Conservation (phyloP, 2,329 filamentous ascomycete species). For the Colletotrichum chrysophilum region DNA sequence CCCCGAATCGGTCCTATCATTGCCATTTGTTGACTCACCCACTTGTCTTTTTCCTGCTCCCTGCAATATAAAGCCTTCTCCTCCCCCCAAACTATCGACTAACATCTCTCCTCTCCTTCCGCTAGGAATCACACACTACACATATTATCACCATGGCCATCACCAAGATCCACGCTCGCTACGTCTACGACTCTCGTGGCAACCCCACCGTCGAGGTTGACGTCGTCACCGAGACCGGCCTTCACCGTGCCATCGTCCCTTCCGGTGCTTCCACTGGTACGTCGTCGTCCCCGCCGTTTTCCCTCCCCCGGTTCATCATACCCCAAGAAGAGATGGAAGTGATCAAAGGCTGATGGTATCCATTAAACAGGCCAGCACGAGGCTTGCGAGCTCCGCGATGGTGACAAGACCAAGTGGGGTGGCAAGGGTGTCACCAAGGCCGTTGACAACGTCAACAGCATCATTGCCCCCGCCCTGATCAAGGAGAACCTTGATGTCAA, state of each 20-base stretch:
- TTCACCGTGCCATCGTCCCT: constrained; percentile 93
- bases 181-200: constrained; percentile 97
- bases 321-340: constrained; percentile 19
- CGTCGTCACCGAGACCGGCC: constrained; percentile 88
- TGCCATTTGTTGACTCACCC: constrained; percentile 21
- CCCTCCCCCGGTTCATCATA: not conserved
- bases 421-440: constrained; percentile 90
- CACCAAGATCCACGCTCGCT: constrained; percentile 88
- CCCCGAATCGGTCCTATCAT: constrained; percentile 21
- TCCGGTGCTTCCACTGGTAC: constrained; percentile 89
- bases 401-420: constrained; percentile 84
- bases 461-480: constrained; percentile 82
- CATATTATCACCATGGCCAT: constrained; percentile 75
- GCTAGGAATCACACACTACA: constrained; percentile 12
- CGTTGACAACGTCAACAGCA: constrained; percentile 82
- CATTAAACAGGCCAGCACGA: constrained; percentile 76
- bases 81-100: constrained; percentile 1
- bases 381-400: constrained; percentile 89
- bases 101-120: not conserved
- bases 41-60: constrained; percentile 11
- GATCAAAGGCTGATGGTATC: constrained; percentile 30
- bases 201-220: constrained; percentile 99
- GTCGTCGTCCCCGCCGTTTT: constrained; percentile 36
- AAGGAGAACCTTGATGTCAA: constrained; percentile 84
- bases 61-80: constrained; percentile 18